Evolutionary conservation across 352 stramenopile species (phyloP), one percentile per base, ranked within the genome.

Genomic region (Thraustotheca clavata): DNA sequence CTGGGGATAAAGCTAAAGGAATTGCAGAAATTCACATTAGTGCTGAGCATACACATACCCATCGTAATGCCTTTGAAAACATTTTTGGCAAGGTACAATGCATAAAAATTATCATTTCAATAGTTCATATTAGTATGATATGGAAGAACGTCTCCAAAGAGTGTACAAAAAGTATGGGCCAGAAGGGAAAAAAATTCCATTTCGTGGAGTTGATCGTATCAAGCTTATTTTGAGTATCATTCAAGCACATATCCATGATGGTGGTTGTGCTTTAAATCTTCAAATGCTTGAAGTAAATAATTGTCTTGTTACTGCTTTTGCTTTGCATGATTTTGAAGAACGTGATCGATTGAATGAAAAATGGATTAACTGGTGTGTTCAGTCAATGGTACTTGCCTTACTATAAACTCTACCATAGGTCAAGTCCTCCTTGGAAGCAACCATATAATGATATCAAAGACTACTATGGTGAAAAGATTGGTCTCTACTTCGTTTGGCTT

Each of bases 401-500:
- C n/a, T n/a, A n/a, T n/a, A n/a, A n/a, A n/a, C n/a, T n/a, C n/a
- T n/a, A n/a, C n/a, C n/a, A 16, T 43, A 43, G 43, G 43, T 52
- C 57, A 18, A 65, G 57, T 20, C 69, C 74, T 11, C 82, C 82
- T 2, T 88, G 77, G 80, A 36, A 34, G 22, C 82, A 91, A 47
- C 82, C 82, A 18, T 57, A 88, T 4, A 9, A 18, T 7, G 59
- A 70, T n/a, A 91, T 91, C 69, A 89, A 89, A 49, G 76, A 89
- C 68, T 91, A 91, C 54, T 91, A 88, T 60, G 82, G 82, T 33
- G 82, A 88, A 57, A 91, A 98, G 73, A 87, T 99, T 22, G 92
- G 90, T 0, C 93, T 99, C 59, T 99, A 98, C 80, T 99, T 98
- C 72, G 87, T 95, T 39, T 99, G 94, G 88, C 73, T 98, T 0